These are phyloP conservation scores for Mallotus japonicus DNA, from an alignment of 441 rosid genomes.

Conservation along the genomic window DNA sequence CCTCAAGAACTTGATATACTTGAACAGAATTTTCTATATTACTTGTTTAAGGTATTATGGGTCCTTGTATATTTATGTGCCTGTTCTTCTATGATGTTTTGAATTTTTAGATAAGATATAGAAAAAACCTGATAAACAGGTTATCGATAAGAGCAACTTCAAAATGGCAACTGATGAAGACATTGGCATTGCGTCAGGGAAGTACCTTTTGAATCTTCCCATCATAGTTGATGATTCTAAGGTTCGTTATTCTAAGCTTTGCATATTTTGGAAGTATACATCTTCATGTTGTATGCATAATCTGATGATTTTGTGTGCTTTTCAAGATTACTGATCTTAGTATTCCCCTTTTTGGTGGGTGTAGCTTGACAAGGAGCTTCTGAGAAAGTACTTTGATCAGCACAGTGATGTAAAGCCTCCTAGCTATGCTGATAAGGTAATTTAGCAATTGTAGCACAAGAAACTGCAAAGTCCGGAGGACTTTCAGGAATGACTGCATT, in stretches of 20 bases:
- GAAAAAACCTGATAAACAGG: slow-evolving; percentile 30
- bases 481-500: neutral
- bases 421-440: slow-evolving; percentile 46
- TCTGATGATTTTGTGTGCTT: slow-evolving; percentile 13
- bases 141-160: slow-evolving; percentile 90
- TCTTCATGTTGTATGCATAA: neutral
- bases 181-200: slow-evolving; percentile 75
- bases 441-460: neutral
- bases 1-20: slow-evolving; percentile 58
- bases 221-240: slow-evolving; percentile 75
- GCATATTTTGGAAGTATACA: neutral
- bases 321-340: neutral
- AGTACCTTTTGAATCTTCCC: slow-evolving; percentile 79
- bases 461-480: neutral
- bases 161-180: slow-evolving; percentile 76
- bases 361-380: slow-evolving; percentile 81
- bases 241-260: slow-evolving; percentile 37
- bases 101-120: too few species aligned
- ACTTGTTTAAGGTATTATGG: slow-evolving; percentile 60
- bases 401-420: slow-evolving; percentile 56
- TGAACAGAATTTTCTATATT: slow-evolving; percentile 67
- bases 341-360: slow-evolving; percentile 25
- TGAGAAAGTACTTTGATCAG: slow-evolving; percentile 58
- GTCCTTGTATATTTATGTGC: neutral
- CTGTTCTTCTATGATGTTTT: too few species aligned